These are phyloP conservation scores for Globisporangium mamillatum DNA, from an alignment of 352 stramenopile species.

Conservation along the genomic window DNA sequence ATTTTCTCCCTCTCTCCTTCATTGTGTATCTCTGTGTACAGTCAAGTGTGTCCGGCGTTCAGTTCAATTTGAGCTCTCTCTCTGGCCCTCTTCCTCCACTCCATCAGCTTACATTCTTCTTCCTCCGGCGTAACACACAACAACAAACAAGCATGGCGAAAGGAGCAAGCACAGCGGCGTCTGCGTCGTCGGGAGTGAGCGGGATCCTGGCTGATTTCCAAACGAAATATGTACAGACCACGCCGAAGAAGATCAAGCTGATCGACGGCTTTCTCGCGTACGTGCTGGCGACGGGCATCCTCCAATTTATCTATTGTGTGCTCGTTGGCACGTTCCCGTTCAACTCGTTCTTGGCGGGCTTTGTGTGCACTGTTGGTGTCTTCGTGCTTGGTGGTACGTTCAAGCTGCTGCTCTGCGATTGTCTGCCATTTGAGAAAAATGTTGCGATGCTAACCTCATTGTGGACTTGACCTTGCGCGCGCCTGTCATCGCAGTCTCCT, in stretches of 20 bases:
- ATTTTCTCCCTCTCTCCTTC: neutral
- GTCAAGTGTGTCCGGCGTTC: conserved; percentile 8
- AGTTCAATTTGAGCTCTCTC: neutral
- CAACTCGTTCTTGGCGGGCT: conserved; percentile 91
- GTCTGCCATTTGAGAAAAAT: neutral
- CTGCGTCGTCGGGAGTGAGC: conserved; percentile 27
- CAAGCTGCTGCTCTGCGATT: neutral
- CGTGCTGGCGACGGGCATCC: conserved; percentile 81
- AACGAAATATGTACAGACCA: conserved; percentile 79
- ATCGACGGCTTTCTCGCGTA: conserved; percentile 91
- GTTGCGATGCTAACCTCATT: neutral
- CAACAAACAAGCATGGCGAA: conserved; percentile 11
- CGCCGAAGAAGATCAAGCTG: conserved; percentile 87
- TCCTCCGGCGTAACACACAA: neutral
- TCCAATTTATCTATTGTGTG: conserved; percentile 91
- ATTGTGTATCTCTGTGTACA: neutral
- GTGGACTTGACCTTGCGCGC: neutral
- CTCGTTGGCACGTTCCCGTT: conserved; percentile 90
- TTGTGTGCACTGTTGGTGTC: conserved; percentile 87
- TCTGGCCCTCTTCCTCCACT: neutral
- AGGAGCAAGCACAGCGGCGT: conserved; percentile 33
- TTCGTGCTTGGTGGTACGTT: conserved; percentile 85
- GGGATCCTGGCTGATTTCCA: conserved; percentile 67
- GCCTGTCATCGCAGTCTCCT: conserved; percentile 52
- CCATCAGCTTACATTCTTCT: neutral